Conservation (phyloP, 2,329 filamentous ascomycete species). For the Microdochium bolleyi region DNA sequence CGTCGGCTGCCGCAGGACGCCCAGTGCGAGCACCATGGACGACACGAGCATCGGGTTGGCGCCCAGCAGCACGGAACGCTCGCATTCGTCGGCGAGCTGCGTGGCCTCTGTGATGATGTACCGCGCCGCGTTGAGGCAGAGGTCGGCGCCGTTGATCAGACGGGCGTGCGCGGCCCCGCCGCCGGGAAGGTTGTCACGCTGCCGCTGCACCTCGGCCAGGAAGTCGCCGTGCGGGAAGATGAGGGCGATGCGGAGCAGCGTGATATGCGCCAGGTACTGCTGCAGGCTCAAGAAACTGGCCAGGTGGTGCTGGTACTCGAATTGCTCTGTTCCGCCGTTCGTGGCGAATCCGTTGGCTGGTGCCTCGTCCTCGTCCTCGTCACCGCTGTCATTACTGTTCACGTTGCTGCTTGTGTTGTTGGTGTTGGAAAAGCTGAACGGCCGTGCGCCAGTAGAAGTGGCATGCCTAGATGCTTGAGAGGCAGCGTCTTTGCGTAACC, state of each 20-base stretch:
- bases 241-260: constrained; percentile 7
- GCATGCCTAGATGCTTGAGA: background rate
- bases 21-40: constrained; percentile 9
- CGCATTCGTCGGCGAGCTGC: constrained; percentile 7
- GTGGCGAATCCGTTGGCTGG: background rate
- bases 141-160: constrained; percentile 4
- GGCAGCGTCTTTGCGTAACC: constrained; percentile 2
- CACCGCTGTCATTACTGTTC: background rate
- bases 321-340: constrained; percentile 1
- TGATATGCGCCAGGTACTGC: constrained; percentile 8
- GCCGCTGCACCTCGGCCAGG: constrained; percentile 6
- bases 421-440: background rate
- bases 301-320: constrained; percentile 4
- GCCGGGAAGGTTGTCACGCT: constrained; percentile 3
- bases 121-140: constrained; percentile 6
- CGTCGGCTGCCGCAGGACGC: constrained; percentile 8
- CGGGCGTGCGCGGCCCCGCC: constrained; percentile 1
- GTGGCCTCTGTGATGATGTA: constrained; percentile 4
- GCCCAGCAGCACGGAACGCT: constrained; percentile 5
- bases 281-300: constrained; percentile 1
- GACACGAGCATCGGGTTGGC: constrained; percentile 8
- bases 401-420: background rate
- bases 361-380: background rate
- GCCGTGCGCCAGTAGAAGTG: background rate
- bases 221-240: constrained; percentile 9